Evolutionary conservation across 805 yeast species (phyloP).

Genomic region (Saccharomycopsis fibuligera): DNA sequence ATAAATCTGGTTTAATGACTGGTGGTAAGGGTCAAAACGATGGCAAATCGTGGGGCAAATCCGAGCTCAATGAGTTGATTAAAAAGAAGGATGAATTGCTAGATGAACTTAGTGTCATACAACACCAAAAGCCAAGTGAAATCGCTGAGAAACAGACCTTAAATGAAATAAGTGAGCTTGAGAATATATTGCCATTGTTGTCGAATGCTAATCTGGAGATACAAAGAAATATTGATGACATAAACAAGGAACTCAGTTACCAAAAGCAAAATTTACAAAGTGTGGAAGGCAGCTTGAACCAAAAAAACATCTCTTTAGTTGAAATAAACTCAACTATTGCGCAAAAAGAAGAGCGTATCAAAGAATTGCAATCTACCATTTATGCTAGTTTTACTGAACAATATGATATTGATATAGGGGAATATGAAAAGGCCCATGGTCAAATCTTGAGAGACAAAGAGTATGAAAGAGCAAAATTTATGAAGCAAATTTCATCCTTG

Average conservation of each 20-base stretch:
- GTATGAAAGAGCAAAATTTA: constrained; percentile 54
- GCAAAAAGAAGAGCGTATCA: constrained; percentile 20
- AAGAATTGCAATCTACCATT: constrained; percentile 24
- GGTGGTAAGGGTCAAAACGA: constrained; percentile 65
- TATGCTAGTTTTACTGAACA: constrained; percentile 49
- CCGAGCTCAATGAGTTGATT: constrained; percentile 50
- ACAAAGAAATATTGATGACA: constrained; percentile 40
- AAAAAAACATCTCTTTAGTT: constrained; percentile 22
- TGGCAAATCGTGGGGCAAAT: constrained; percentile 63
- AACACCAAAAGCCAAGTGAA: constrained; percentile 44
- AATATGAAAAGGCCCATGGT: constrained; percentile 68
- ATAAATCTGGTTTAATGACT: constrained; percentile 84
- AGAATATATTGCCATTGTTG: constrained; percentile 38
- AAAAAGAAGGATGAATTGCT: constrained; percentile 44
- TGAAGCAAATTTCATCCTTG: constrained; percentile 54
- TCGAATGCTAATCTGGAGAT: constrained; percentile 39
- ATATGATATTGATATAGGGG: constrained; percentile 53
- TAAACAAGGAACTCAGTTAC: constrained; percentile 37
- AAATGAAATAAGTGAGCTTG: constrained; percentile 47
- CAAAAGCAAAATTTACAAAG: constrained; percentile 12
- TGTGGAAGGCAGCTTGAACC: constrained; percentile 23
- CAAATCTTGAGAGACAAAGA: constrained; percentile 46
- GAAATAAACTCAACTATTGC: constrained; percentile 20
- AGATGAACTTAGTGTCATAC: constrained; percentile 41
- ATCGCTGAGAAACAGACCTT: constrained; percentile 49